Base-by-base conservation (phyloP, 2,329 filamentous ascomycete genomes). In the Fusarium sacchari region DNA sequence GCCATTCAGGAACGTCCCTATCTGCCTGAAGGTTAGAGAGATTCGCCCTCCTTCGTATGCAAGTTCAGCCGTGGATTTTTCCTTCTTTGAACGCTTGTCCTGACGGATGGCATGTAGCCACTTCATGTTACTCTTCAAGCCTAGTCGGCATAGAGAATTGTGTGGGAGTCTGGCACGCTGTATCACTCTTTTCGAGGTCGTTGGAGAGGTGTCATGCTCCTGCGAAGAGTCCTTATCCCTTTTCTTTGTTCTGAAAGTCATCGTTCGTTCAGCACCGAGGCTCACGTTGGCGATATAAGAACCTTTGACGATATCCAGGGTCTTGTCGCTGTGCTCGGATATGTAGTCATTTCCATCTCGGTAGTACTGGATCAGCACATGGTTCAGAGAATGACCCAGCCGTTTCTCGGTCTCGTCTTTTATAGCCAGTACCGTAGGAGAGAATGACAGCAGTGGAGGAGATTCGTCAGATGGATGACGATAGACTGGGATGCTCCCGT, bases 271-370 rank as follows among this genome's bases (percentile, higher is more conserved):
- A 2, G 96, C 95, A 3, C 96, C 96, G n/a, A 98, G 88, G 74
- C 94, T 97, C 56, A 97, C 90, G 79, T 98, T 99, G 73, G 95
- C 94, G 74, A 99, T 97, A 67, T 88, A 95, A 30, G 93, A 96
- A 9, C 88, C 91, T 32, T 88, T 90, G 18, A 90, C 91, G 64
- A 99, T 96, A 80, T 99, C 96, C 30, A 99, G 86, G 0, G 96
- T 97, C 83, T 99, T 99, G 81, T 99, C 96, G 43, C 94, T 97
- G 79, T 99, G 96, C 80, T 99, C 96, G 2, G 94, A 96, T 71
- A 99, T 99, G 80, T 94, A 94, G 82, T 99, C 96, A 53, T 90
- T 90, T 6, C 96, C 94, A 75, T 89, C 88, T n/a, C 96, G 93
- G 79, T 99, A 99, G 65, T 95, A 89, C 79, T 99, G 96, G 50